Base-by-base conservation (phyloP, 108 stramenopile genomes). In the Chaetoceros muelleri region DNA sequence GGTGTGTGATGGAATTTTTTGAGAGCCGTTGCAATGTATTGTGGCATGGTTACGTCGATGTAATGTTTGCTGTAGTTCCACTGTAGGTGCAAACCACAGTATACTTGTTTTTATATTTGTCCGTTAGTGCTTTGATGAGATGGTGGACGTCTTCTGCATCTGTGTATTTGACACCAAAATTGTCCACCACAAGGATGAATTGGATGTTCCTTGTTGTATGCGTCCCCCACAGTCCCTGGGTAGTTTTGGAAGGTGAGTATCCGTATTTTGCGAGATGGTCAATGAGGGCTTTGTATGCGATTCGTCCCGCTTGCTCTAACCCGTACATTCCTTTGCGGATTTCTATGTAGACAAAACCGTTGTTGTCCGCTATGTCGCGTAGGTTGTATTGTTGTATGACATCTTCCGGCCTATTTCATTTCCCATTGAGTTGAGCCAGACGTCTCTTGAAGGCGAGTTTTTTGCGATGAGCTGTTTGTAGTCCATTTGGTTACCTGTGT, bases 171-270 rank as follows among this genome's bases (percentile, higher is more conserved):
- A 80, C 53, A 21, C 52, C 70, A 47, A 72, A 73, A 64, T 80
- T 72, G 40, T 80, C 74, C 1, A 80, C 79, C 3, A 75, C 72
- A 7, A 80, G 60, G 3, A 66, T 50, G 55, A 75, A 80, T 44
- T 52, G 26, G 3, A 69, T 52, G 40, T 53, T 57, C 21, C 55
- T 58, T 0, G 48, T 40, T 5, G 40, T 57, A 52, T 81, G 66
- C 24, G 52, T 58, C n/a, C n/a, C n/a, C 70, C 45, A 72, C 26
- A 66, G 51, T 30, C 72, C 72, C 22, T n/a, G n/a, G n/a, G n/a
- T n/a, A n/a, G n/a, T n/a, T n/a, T n/a, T n/a, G n/a, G n/a, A n/a
- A n/a, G n/a, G 58, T 69, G 24, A 67, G 71, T 54, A 22, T 49
- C 28, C 24, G 49, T n/a, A n/a, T n/a, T n/a, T n/a, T n/a, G n/a